Conservation (phyloP, 2,329 filamentous ascomycete species). For the Alternaria atra region DNA sequence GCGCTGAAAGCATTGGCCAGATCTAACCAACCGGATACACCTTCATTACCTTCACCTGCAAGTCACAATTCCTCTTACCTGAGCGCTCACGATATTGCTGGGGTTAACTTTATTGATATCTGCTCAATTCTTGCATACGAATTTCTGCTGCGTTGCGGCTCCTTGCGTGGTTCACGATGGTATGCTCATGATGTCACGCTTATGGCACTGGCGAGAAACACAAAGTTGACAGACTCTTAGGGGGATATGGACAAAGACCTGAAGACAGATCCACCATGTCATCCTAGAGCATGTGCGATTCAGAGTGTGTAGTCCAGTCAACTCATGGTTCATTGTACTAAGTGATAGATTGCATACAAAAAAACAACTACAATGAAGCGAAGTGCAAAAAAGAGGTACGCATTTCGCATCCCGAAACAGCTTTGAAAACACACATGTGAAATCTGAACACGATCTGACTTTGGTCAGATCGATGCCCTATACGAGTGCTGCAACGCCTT, state of each 20-base stretch:
- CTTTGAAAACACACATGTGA: neutral
- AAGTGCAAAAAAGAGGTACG: constrained; percentile 72
- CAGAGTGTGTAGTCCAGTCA: constrained; percentile 68
- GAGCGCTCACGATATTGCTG: neutral
- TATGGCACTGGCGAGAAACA: constrained; percentile 2
- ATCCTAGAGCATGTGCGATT: constrained; percentile 88
- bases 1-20: constrained; percentile 32
- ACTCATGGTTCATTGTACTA: constrained; percentile 8
- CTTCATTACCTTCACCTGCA: constrained; percentile 12
- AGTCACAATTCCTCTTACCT: constrained; percentile 11
- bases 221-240: constrained; percentile 19
- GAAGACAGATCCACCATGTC: constrained; percentile 79
- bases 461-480: constrained; percentile 76
- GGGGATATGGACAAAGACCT: constrained; percentile 74
- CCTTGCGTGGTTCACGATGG: constrained; percentile 36
- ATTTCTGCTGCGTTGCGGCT: neutral
- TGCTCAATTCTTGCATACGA: neutral
- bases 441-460: constrained; percentile 11
- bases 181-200: constrained; percentile 41
- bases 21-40: constrained; percentile 28
- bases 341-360: constrained; percentile 77
- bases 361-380: constrained; percentile 84
- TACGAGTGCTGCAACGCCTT: constrained; percentile 95
- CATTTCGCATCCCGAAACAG: neutral
- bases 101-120: neutral